A percentile compares a stretch with the other conserved stretches of the same genome.
Evolutionary conservation across 257 asterid species (phyloP).

Genomic region (Lycium barbarum): DNA sequence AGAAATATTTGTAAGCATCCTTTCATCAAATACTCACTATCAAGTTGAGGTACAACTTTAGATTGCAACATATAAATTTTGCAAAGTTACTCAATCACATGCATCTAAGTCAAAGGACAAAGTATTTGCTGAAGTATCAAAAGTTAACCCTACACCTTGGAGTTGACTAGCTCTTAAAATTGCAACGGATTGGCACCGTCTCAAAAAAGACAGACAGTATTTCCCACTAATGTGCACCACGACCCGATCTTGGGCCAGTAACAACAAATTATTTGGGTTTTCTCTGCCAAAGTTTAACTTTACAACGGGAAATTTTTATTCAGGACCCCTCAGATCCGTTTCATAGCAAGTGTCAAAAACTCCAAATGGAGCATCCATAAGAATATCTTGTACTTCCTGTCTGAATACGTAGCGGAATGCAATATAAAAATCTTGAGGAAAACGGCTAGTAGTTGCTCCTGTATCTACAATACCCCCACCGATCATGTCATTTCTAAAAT

Average conservation of each 20-base stretch:
- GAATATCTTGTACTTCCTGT: background rate
- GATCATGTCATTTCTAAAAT: background rate
- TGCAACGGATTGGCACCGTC: accelerated
- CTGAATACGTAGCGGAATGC: background rate
- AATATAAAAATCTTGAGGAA: background rate
- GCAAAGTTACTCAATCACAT: background rate
- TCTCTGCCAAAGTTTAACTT: background rate
- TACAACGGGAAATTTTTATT: background rate
- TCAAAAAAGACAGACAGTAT: background rate
- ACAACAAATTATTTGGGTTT: too few species aligned
- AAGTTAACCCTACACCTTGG: background rate
- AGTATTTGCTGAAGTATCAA: background rate
- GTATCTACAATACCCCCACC: background rate
- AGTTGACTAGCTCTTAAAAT: background rate
- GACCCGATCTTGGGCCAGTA: background rate
- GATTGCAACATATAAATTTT: background rate
- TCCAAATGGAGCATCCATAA: background rate
- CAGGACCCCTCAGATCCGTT: background rate
- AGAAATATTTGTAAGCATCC: too few species aligned
- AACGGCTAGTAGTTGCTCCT: background rate
- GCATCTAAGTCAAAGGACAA: background rate
- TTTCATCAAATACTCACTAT: too few species aligned
- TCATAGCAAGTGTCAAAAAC: background rate
- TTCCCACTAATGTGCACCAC: background rate
- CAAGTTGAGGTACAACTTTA: background rate